Evolutionary conservation across 306 rosid species (phyloP).

Genomic region (Vicia faba): DNA sequence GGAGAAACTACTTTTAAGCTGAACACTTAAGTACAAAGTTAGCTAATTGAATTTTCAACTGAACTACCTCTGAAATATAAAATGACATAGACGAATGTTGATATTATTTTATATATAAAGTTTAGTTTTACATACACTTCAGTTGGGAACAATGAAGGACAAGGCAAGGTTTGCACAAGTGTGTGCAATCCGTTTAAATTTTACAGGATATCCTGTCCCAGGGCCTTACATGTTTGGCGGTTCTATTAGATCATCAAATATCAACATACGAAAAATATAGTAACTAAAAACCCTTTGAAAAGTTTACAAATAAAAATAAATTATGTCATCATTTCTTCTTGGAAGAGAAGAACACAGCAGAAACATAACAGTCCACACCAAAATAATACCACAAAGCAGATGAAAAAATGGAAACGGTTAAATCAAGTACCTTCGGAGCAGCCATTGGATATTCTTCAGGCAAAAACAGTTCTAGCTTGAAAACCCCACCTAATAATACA

Average conservation of each 20-base stretch:
- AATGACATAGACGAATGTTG: too few species aligned
- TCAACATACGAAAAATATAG: background rate
- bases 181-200: background rate
- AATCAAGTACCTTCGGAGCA: constrained; percentile 83
- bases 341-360: constrained; percentile 5
- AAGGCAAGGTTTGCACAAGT: background rate
- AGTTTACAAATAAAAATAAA: background rate
- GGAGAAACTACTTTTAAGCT: background rate
- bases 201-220: constrained; percentile 16
- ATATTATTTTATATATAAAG: too few species aligned
- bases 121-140: background rate
- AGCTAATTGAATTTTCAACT: background rate
- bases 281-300: constrained; percentile 10
- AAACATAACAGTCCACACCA: constrained; percentile 5
- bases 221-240: background rate
- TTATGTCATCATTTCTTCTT: background rate
- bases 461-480: constrained; percentile 92
- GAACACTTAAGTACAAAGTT: background rate
- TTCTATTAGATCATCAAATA: constrained; percentile 11
- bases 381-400: background rate
- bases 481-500: constrained; percentile 76
- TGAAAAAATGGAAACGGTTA: constrained; percentile 25
- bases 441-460: constrained; percentile 99
- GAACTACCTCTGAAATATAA: too few species aligned
- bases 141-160: background rate